A percentile compares a stretch with the other conserved stretches of the same genome.
phyloP scores from a whole-genome alignment of 345 rosid species.

The Populus alba region DNA sequence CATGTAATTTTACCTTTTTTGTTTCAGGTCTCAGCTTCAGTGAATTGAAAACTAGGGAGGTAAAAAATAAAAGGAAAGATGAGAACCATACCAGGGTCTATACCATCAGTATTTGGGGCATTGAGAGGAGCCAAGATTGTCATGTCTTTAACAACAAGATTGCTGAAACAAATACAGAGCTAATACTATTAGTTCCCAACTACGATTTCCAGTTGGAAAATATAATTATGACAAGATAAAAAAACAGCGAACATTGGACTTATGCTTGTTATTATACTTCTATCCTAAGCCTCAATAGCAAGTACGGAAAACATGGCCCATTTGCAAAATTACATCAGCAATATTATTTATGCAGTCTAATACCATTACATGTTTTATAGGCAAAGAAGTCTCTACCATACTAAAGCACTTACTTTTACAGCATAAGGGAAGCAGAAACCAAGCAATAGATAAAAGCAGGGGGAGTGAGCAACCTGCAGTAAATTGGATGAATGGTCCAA shows the following conservation, averaged over 20 bases:
- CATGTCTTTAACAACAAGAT: conserved; percentile 80
- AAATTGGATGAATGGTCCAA: conserved; percentile 96
- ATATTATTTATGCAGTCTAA: not conserved
- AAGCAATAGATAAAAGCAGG: not conserved
- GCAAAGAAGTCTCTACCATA: not conserved
- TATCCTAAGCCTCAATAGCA: not conserved
- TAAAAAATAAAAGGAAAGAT: not conserved
- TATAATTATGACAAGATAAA: not conserved
- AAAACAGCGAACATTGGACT: not conserved
- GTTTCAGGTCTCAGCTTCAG: not conserved
- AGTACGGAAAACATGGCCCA: not conserved
- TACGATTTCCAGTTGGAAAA: not conserved
- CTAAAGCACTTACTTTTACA: not conserved
- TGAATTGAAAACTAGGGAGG: not conserved
- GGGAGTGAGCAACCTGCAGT: conserved; percentile 63
- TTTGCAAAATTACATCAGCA: not conserved
- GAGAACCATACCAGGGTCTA: conserved; percentile 72
- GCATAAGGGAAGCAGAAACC: not conserved
- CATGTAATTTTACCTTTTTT: too few relatives aligned
- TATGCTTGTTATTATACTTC: not conserved
- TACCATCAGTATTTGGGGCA: conserved; percentile 98
- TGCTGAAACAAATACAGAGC: conserved; percentile 42
- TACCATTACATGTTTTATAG: not conserved
- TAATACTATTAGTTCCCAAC: conserved; percentile 7
- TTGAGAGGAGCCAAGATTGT: conserved; percentile 86